phyloP scores from a whole-genome alignment of 805 yeast species.

The Ogataea populi-albae region DNA sequence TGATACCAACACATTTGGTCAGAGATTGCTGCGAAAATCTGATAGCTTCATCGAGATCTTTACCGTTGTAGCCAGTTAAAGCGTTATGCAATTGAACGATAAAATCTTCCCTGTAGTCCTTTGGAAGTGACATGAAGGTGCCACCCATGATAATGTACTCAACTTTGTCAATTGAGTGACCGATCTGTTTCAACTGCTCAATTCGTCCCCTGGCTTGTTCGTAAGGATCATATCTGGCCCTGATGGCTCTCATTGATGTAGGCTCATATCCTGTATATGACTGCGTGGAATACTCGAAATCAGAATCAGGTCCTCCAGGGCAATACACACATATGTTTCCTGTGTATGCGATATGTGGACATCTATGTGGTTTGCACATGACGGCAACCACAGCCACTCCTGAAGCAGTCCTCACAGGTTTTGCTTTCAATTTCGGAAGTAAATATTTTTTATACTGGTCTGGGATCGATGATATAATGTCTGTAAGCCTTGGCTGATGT shows the following conservation, averaged over 20 bases:
- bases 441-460: constrained; percentile 91
- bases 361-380: constrained; percentile 98
- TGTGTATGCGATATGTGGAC: constrained; percentile 98
- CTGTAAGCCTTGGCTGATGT: constrained; percentile 92
- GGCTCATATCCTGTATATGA: constrained; percentile 99
- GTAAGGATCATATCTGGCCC: constrained; percentile 97
- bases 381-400: constrained; percentile 99
- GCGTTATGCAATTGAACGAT: constrained; percentile 93
- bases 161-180: constrained; percentile 95
- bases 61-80: constrained; percentile 85
- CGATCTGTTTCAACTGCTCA: constrained; percentile 91
- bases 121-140: constrained; percentile 93
- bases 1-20: constrained; percentile 97
- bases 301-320: constrained; percentile 99
- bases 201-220: constrained; percentile 98
- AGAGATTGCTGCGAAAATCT: constrained; percentile 87
- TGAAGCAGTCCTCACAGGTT: constrained; percentile 96
- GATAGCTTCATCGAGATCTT: constrained; percentile 86
- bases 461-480: constrained; percentile 91
- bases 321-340: constrained; percentile 98
- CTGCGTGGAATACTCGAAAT: constrained; percentile 96
- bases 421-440: constrained; percentile 93
- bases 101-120: constrained; percentile 84
- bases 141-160: constrained; percentile 99
- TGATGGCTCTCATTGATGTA: constrained; percentile 97